phyloP scores from a whole-genome alignment of 768 basidiomycete species.

The Amanita inopinata region DNA sequence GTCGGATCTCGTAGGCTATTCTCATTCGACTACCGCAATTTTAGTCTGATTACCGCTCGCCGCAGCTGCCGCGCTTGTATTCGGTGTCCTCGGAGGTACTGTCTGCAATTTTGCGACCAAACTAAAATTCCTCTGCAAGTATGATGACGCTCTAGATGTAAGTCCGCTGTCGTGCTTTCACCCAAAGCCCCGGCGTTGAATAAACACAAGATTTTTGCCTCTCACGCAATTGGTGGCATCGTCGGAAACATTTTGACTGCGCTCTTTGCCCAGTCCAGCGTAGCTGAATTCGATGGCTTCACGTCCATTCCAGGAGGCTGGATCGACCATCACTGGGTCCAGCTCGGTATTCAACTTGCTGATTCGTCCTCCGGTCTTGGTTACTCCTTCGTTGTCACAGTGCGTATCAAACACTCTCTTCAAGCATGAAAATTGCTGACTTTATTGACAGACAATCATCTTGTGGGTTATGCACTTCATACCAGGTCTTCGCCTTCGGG shows the following conservation, averaged over 20 bases:
- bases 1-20: constrained; percentile 59
- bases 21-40: neutral
- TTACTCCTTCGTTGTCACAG: constrained; percentile 73
- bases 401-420: constrained; percentile 22
- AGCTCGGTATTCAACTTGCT: constrained; percentile 81
- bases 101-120: constrained; percentile 94
- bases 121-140: constrained; percentile 72
- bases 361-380: constrained; percentile 55
- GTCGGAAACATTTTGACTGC: constrained; percentile 80
- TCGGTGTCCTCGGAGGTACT: constrained; percentile 77
- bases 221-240: constrained; percentile 69
- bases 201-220: constrained; percentile 75
- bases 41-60: constrained; percentile 1
- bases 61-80: constrained; percentile 70
- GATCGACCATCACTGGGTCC: constrained; percentile 74
- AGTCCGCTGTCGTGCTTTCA: constrained; percentile 16
- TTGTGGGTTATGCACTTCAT: constrained; percentile 85
- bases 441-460: constrained; percentile 50
- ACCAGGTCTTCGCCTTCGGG: constrained; percentile 69
- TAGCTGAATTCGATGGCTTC: constrained; percentile 75
- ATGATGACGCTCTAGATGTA: constrained; percentile 78
- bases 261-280: constrained; percentile 73
- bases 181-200: neutral
- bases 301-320: constrained; percentile 70
- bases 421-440: neutral